Evolutionary conservation across 1,139 yeast species (phyloP), one percentile per base, ranked within the genome.

Genomic region (Kodamaea ohmeri): DNA sequence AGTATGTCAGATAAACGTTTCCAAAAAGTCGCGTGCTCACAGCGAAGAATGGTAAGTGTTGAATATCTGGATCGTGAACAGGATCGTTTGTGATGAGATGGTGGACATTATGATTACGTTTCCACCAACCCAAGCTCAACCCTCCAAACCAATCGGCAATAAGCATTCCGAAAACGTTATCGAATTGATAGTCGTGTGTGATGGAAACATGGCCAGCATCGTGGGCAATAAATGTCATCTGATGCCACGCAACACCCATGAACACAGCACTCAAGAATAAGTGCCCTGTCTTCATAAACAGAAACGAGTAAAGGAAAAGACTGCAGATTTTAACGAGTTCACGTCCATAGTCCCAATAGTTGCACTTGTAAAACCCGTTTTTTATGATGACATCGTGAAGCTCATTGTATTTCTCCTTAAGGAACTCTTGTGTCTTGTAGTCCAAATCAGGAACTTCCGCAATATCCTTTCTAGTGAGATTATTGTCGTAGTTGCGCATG

Each of bases 91-190:
- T 84, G 39, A 88, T 73, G 40, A 88, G 64, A 60, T 88, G 96
- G 57, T 89, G 96, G 16, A 88, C 95, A 56, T 88, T 88, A 60
- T 88, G 96, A 59, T 85, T 88, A 37, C 92, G 71, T 53, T 88
- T 89, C 96, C 96, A 88, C 96, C 96, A 88, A 1, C 96, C 95
- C 26, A 87, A 59, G 37, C 95, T 85, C 37, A 88, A 67, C 0
- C 96, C 96, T n/a, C 96, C 96, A 40, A 80, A 61, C 67, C 75
- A 87, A 48, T 85, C 79, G 2, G 96, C 95, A 36, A 88, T 66
- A 1, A 78, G 31, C 60, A 81, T 77, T 1, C 96, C 95, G 45
- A 85, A 68, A 8, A 83, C 55, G 52, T 83, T 88, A 58, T 88
- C 96, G n/a, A 76, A 36, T 50, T 82, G 83, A 58, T 83, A 88